Evolutionary conservation across 495 filamentous ascomycete genomes (phyloP).

Genomic region (Apiosordaria backusii): DNA sequence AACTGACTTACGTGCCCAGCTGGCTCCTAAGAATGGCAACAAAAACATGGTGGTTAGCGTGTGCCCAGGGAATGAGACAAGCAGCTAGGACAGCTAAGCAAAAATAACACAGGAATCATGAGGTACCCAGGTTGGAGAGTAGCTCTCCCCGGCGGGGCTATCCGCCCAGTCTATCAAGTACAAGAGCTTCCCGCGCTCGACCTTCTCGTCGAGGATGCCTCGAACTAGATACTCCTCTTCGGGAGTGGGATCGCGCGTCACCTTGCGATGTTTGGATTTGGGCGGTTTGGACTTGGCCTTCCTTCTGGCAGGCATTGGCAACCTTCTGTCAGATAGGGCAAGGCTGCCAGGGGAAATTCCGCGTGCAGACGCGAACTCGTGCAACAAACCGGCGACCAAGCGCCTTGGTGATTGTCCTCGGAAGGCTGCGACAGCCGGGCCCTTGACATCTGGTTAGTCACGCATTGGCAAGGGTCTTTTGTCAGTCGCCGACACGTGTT

Average conservation of each 20-base stretch:
- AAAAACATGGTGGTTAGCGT: constrained; percentile 14
- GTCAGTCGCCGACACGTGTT: background rate
- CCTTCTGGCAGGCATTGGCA: background rate
- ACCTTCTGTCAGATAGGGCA: background rate
- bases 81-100: background rate
- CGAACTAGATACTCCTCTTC: constrained; percentile 27
- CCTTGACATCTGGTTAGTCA: background rate
- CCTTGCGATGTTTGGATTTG: constrained; percentile 13
- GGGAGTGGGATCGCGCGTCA: constrained; percentile 4
- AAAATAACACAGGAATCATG: background rate
- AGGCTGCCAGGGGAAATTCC: background rate
- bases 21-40: constrained; percentile 32
- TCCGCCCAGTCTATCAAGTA: constrained; percentile 44
- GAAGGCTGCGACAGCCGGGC: constrained; percentile 2
- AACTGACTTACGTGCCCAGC: constrained; percentile 31
- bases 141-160: constrained; percentile 35
- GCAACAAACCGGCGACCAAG: background rate
- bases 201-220: constrained; percentile 40
- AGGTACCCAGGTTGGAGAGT: constrained; percentile 42
- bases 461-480: background rate
- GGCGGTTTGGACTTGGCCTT: constrained; percentile 5
- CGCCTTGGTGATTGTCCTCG: background rate
- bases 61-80: background rate
- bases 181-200: constrained; percentile 24
- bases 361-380: background rate